Evolutionary conservation across 192 early-diverging fungal species (phyloP).

Genomic region (Haplosporangium gracile): DNA sequence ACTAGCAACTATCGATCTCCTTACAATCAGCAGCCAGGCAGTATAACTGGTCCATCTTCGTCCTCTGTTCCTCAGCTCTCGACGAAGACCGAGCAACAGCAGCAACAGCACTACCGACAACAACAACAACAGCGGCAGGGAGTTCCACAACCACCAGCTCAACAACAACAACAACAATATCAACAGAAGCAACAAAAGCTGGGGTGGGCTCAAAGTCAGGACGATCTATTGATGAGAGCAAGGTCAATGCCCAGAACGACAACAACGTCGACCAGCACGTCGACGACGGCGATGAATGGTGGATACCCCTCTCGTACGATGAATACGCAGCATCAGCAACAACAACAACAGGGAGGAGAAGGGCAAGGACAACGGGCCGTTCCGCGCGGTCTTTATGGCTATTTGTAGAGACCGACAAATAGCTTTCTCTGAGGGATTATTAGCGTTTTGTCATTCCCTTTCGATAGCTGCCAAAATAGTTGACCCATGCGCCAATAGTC

Average conservation of each 20-base stretch:
- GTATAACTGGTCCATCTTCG: background rate
- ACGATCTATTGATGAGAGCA: background rate
- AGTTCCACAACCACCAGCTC: background rate
- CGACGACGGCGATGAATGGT: background rate
- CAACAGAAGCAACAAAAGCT: background rate
- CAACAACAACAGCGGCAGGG: background rate
- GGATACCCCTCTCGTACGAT: background rate
- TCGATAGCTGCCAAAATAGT: background rate
- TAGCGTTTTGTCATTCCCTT: background rate
- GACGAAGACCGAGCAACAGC: background rate
- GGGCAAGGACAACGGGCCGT: background rate
- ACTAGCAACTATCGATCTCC: background rate
- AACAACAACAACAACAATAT: background rate
- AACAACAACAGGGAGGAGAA: too few relatives aligned
- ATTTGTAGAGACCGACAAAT: background rate
- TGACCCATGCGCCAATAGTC: background rate
- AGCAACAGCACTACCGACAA: background rate
- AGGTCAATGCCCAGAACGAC: background rate
- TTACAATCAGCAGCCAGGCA: background rate
- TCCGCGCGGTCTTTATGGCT: conserved; percentile 7
- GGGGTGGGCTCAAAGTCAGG: background rate
- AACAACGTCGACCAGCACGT: background rate
- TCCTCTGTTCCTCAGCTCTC: background rate
- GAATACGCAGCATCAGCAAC: too few relatives aligned
- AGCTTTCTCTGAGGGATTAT: background rate